Percentiles rank a stretch among this genome's conserved stretches.
Conservation (phyloP, 2,329 filamentous ascomycete genomes). For the Myriosclerotinia duriaeana region DNA sequence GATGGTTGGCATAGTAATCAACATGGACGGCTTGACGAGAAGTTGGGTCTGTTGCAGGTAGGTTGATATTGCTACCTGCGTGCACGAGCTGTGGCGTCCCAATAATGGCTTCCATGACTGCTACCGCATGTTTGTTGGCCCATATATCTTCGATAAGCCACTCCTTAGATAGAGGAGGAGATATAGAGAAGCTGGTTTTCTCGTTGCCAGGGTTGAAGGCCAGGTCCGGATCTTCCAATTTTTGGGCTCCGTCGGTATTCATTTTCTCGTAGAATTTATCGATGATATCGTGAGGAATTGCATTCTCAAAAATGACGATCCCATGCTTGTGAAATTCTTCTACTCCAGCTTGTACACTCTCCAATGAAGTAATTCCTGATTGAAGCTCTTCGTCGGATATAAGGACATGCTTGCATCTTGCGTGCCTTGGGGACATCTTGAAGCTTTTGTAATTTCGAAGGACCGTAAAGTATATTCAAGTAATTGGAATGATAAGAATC, state of each 20-base stretch:
- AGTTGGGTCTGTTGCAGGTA: slow-evolving; percentile 30
- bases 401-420: neutral
- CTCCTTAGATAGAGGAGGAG: slow-evolving; percentile 41
- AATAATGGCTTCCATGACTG: slow-evolving; percentile 40
- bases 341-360: slow-evolving; percentile 18
- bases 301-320: slow-evolving; percentile 20
- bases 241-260: slow-evolving; percentile 3
- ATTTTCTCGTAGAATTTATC: slow-evolving; percentile 18
- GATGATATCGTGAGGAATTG: slow-evolving; percentile 13
- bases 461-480: neutral
- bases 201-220: slow-evolving; percentile 49
- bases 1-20: slow-evolving; percentile 58
- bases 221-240: slow-evolving; percentile 12
- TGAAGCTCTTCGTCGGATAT: slow-evolving; percentile 18
- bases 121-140: slow-evolving; percentile 42
- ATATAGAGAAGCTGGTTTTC: slow-evolving; percentile 46
- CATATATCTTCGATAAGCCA: slow-evolving; percentile 44
- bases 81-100: slow-evolving; percentile 41
- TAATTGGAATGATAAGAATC: neutral
- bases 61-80: slow-evolving; percentile 41
- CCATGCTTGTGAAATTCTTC: slow-evolving; percentile 20
- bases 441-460: neutral
- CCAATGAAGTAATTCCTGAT: slow-evolving; percentile 8
- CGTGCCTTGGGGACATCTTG: neutral
- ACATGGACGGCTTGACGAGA: slow-evolving; percentile 57